Percentiles rank a stretch among this genome's conserved stretches.
Evolutionary conservation across 805 yeast genomes (phyloP).

Genomic region (Saccharomycopsis sp.): DNA sequence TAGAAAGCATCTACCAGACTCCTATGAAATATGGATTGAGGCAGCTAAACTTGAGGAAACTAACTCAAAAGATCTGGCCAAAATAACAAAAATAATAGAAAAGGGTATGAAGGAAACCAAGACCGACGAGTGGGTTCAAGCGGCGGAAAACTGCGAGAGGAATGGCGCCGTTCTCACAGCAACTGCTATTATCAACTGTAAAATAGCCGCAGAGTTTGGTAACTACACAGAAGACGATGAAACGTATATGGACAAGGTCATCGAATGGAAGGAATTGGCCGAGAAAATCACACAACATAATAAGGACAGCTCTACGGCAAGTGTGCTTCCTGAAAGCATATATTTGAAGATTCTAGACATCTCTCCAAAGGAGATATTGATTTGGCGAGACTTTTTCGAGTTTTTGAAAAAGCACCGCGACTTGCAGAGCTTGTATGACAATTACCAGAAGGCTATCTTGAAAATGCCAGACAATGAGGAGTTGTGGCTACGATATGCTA

Average conservation of each 20-base stretch:
- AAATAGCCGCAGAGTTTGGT: conserved; percentile 30
- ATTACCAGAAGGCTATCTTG: conserved; percentile 48
- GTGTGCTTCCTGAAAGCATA: background rate
- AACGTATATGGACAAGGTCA: conserved; percentile 22
- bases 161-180: conserved; percentile 43
- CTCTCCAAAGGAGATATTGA: conserved; percentile 35
- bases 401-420: conserved; percentile 22
- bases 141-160: conserved; percentile 47
- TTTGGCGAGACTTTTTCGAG: conserved; percentile 15
- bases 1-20: conserved; percentile 42
- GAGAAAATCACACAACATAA: conserved; percentile 11
- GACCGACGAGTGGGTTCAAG: conserved; percentile 45
- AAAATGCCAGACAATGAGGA: conserved; percentile 43
- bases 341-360: conserved; percentile 32
- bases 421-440: conserved; percentile 31
- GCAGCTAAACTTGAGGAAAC: conserved; percentile 65
- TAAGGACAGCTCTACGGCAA: no score
- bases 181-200: conserved; percentile 42
- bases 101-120: conserved; percentile 42
- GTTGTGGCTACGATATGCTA: conserved; percentile 64
- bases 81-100: conserved; percentile 41
- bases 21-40: conserved; percentile 57
- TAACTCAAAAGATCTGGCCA: conserved; percentile 34
- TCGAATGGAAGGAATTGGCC: conserved; percentile 35
- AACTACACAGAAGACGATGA: conserved; percentile 25